Percentiles rank a stretch among this genome's conserved stretches.
These are phyloP conservation scores for Geotrichum bryndzae DNA, from an alignment of 1,139 yeast species.

Conservation along the genomic window DNA sequence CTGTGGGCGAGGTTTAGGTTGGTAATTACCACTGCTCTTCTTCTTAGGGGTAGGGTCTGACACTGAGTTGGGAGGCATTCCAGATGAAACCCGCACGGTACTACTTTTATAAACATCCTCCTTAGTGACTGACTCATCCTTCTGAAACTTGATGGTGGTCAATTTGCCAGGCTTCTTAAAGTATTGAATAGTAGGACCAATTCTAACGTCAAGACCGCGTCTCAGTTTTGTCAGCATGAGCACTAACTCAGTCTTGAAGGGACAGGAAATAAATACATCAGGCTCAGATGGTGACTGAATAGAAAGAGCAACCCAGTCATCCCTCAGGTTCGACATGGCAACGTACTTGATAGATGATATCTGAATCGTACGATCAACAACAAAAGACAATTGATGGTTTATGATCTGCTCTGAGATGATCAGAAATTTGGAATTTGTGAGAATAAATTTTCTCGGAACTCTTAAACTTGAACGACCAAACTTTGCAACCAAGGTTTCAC, in stretches of 20 bases:
- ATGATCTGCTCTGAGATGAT: constrained; percentile 67
- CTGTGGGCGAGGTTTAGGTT: constrained; percentile 12
- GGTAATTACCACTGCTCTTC: constrained; percentile 27
- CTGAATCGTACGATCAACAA: constrained; percentile 59
- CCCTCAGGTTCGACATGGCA: constrained; percentile 70
- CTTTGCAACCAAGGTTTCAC: constrained; percentile 75
- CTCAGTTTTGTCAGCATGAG: constrained; percentile 67
- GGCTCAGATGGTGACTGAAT: constrained; percentile 49
- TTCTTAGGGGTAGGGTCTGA: constrained; percentile 70
- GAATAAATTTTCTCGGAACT: constrained; percentile 62
- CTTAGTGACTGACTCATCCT: constrained; percentile 48
- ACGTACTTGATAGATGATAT: constrained; percentile 57
- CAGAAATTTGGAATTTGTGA: constrained; percentile 58
- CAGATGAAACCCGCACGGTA: constrained; percentile 73
- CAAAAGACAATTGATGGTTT: constrained; percentile 65
- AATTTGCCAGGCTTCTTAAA: constrained; percentile 82
- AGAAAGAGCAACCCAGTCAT: constrained; percentile 87
- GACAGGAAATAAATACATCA: constrained; percentile 73
- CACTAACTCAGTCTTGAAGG: constrained; percentile 83
- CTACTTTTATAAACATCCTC: constrained; percentile 85
- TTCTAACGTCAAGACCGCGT: constrained; percentile 52
- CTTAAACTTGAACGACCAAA: constrained; percentile 90
- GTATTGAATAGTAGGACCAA: constrained; percentile 72
- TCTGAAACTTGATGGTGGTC: constrained; percentile 64
- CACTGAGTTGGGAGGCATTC: constrained; percentile 64